Evolutionary conservation across 306 rosid genomes (phyloP), one percentile per base, ranked within the genome.

Genomic region (Canavalia ensiformis): DNA sequence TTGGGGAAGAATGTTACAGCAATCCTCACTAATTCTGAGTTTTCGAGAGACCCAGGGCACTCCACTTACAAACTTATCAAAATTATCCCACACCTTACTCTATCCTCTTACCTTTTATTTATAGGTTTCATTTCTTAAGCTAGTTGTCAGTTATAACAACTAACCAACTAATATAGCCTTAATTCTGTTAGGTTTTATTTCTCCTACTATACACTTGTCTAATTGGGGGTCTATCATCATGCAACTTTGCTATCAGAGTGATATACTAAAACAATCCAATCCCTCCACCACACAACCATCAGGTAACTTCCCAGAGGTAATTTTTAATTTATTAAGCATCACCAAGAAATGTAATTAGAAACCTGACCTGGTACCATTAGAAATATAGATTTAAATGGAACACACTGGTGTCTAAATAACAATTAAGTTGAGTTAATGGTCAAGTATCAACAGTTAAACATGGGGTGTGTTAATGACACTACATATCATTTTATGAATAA

Each of bases 261-360:
- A 58, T 13, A 47, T 7, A 70, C 71, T 65, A 71, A 80, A 71
- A 49, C 56, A 71, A 51, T 11, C 45, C 1, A 33, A 71, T 34
- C 49, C 60, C 71, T 34, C 70, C 7, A 10, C 41, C 25, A 69
- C 45, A 4, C 7, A 80, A 41, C 79, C 59, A 64, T 30, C 10
- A 4, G 30, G 29, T 80, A 51, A 52, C 34, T 70, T 59, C 55
- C 33, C 3, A 58, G 54, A 49, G 71, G 13, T 30, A 34, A 4
- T 54, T 63, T 59, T 8, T 8, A 46, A 45, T 75, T 33, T 29
- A 29, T 74, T 49, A 45, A 44, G 62, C 75, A 55, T n/a, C 58
- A 68, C 77, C 49, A 82, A 59, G 18, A 63, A 50, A 29, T 72
- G 33, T 52, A 11, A 68, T 37, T 30, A n/a, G 59, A 50, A 62